Evolutionary conservation across 2,329 filamentous ascomycete genomes (phyloP).

Genomic region (Colletotrichum gloeosporioides): DNA sequence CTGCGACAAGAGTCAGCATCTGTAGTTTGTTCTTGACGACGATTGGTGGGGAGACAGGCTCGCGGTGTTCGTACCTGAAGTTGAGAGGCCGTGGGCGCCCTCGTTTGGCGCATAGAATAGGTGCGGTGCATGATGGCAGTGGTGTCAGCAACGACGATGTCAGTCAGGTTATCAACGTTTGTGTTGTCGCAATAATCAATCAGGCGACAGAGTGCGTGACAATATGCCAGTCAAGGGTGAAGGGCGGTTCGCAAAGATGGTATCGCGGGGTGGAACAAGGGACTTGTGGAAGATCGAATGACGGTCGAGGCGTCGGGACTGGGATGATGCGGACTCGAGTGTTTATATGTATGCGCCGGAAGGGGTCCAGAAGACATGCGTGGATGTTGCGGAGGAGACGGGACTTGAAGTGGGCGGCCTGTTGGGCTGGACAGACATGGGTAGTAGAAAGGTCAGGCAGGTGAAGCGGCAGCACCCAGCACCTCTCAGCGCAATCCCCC

Average conservation of each 20-base stretch:
- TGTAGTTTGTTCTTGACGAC: background rate
- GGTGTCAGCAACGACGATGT: background rate
- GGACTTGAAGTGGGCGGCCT: constrained; percentile 1
- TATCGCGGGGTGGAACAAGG: constrained; percentile 18
- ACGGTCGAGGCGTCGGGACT: background rate
- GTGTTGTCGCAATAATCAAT: background rate
- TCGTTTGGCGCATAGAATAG: constrained; percentile 97
- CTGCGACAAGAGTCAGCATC: constrained; percentile 49
- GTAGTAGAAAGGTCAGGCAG: background rate
- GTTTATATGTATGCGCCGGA: constrained; percentile 15
- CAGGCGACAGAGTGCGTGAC: background rate
- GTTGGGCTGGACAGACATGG: background rate
- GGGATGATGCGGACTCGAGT: constrained; percentile 10
- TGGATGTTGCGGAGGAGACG: constrained; percentile 20
- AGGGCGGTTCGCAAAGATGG: background rate
- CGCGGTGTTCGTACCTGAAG: constrained; percentile 52
- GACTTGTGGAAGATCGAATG: background rate
- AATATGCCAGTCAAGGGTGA: background rate
- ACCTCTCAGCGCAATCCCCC: background rate
- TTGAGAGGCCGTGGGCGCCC: constrained; percentile 91
- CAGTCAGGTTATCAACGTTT: background rate
- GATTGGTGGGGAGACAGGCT: background rate
- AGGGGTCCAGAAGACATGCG: background rate
- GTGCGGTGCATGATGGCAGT: constrained; percentile 85
- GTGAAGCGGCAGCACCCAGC: background rate